A percentile compares a stretch with the other conserved stretches of the same genome.
phyloP scores from a whole-genome alignment of 257 asterid species.

The Gardenia jasminoides region DNA sequence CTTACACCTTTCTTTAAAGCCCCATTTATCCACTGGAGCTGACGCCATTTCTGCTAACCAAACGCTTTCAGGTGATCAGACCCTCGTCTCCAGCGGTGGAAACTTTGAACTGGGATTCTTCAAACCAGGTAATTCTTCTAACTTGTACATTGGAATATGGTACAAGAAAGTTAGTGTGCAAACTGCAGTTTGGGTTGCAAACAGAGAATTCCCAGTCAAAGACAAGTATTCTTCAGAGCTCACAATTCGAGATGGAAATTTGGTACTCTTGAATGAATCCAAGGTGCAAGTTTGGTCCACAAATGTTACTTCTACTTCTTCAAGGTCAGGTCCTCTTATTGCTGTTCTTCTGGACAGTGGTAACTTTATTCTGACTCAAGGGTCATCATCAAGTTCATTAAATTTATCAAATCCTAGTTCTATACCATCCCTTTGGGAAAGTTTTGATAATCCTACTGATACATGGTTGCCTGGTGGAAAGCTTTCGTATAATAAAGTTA shows the following conservation, averaged over 20 bases:
- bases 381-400: constrained; percentile 6
- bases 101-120: constrained; percentile 44
- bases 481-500: constrained; percentile 51
- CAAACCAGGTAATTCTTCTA: constrained; percentile 30
- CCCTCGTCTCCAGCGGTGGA: constrained; percentile 30
- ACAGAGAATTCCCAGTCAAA: constrained; percentile 32
- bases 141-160: constrained; percentile 43
- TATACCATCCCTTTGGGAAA: constrained; percentile 49
- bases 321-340: constrained; percentile 28
- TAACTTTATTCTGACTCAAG: constrained; percentile 52
- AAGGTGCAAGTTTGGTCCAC: constrained; percentile 55
- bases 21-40: constrained; percentile 26
- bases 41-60: constrained; percentile 39
- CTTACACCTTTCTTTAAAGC: constrained; percentile 14
- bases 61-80: constrained; percentile 41
- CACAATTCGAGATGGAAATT: constrained; percentile 29
- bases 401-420: constrained; percentile 10
- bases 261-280: constrained; percentile 40
- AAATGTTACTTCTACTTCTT: constrained; percentile 22
- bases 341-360: constrained; percentile 67
- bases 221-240: constrained; percentile 29
- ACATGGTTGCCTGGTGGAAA: constrained; percentile 78
- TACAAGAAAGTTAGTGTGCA: constrained; percentile 18
- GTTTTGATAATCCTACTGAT: constrained; percentile 51
- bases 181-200: constrained; percentile 50